Percentiles rank a stretch among this genome's conserved stretches.
Evolutionary conservation across 306 rosid genomes (phyloP).

Genomic region (Styphnolobium japonicum): DNA sequence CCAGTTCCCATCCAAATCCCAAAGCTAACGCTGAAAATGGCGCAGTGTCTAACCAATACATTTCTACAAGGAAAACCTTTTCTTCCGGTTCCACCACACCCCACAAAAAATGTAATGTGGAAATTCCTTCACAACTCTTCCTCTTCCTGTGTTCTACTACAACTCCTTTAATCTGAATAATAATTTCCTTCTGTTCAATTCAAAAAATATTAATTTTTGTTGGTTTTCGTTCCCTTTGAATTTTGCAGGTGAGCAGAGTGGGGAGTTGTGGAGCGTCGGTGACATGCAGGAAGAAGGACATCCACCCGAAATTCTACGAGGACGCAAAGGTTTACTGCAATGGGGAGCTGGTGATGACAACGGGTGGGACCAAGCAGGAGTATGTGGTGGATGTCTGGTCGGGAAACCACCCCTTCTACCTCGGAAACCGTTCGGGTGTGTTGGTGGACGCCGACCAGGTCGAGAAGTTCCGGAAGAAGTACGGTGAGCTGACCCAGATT

Average conservation of each 20-base stretch:
- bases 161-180: background rate
- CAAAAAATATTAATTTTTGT: too few relatives aligned
- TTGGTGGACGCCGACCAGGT: constrained; percentile 76
- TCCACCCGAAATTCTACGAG: constrained; percentile 71
- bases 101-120: background rate
- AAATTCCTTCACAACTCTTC: background rate
- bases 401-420: constrained; percentile 93
- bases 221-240: background rate
- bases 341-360: constrained; percentile 79
- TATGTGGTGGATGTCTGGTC: constrained; percentile 94
- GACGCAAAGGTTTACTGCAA: constrained; percentile 88
- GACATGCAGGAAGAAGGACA: constrained; percentile 83
- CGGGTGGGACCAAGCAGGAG: constrained; percentile 93
- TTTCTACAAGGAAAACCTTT: constrained; percentile 50
- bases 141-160: background rate
- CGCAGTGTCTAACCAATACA: constrained; percentile 50
- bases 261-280: constrained; percentile 35
- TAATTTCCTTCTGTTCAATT: too few relatives aligned
- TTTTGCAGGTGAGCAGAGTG: constrained; percentile 28
- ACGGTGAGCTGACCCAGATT: constrained; percentile 49
- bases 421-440: constrained; percentile 63
- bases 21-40: constrained; percentile 40
- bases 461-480: constrained; percentile 94
- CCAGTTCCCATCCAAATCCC: background rate
- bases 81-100: constrained; percentile 4